phyloP scores from a whole-genome alignment of 768 basidiomycete genomes.

The Xerocomus brunneocitrinus region DNA sequence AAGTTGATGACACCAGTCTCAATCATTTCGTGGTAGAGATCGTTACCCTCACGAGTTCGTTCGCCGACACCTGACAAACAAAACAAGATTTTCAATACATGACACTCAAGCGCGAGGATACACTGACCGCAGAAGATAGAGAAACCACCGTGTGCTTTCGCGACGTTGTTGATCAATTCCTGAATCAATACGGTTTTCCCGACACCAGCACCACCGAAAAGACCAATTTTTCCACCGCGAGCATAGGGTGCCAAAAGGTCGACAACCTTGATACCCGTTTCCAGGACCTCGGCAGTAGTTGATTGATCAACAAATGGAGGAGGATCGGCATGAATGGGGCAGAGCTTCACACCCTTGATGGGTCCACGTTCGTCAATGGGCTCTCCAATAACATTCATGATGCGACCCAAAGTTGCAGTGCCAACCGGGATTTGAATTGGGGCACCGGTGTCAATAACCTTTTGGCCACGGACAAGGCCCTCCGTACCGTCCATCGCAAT shows the following conservation, averaged over 20 bases:
- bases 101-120: background rate
- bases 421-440: conserved; percentile 98
- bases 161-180: conserved; percentile 99
- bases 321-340: conserved; percentile 95
- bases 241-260: conserved; percentile 99
- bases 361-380: conserved; percentile 99
- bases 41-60: conserved; percentile 99
- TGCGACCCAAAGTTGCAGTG: conserved; percentile 89
- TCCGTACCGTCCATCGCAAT: conserved; percentile 99
- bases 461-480: conserved; percentile 98
- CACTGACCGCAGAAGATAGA: conserved; percentile 93
- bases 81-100: conserved; percentile 8
- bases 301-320: conserved; percentile 98
- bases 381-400: conserved; percentile 99
- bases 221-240: conserved; percentile 99
- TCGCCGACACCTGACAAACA: conserved; percentile 84
- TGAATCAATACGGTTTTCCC: conserved; percentile 99
- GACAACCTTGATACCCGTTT: conserved; percentile 99
- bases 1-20: conserved; percentile 99
- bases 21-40: conserved; percentile 99
- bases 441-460: conserved; percentile 92
- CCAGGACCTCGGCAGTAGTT: conserved; percentile 96
- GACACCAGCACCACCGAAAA: conserved; percentile 99
- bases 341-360: conserved; percentile 90
- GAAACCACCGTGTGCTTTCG: conserved; percentile 99